Conservation (phyloP, 139 green algal species). For the Tetratostichococcus sp. region DNA sequence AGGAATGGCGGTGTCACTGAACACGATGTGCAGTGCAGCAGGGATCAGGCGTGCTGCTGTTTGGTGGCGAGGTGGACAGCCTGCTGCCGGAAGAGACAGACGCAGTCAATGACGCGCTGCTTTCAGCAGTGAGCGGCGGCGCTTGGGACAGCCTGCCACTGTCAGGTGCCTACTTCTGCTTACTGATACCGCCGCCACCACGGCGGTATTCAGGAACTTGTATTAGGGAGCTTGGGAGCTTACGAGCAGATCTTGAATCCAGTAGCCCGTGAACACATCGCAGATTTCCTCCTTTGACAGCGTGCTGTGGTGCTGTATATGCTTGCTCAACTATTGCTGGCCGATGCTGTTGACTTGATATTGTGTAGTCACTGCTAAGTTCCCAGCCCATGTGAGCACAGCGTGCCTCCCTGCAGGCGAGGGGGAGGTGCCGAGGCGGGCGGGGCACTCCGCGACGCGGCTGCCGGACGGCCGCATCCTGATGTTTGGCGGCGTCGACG, state of each 20-base stretch:
- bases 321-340: no score
- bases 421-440: constrained; percentile 4
- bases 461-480: constrained; percentile 22
- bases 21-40: not conserved
- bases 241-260: no score
- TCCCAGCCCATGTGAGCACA: no score
- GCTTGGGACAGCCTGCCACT: not conserved
- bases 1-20: no score
- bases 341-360: no score
- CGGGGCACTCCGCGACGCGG: constrained; percentile 16
- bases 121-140: not conserved
- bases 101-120: not conserved
- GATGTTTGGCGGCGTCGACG: constrained; percentile 25
- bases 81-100: not conserved
- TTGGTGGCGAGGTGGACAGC: not conserved
- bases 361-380: no score
- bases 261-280: no score
- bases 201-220: no score
- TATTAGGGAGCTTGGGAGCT: no score
- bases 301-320: no score
- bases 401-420: not conserved
- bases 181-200: no score
- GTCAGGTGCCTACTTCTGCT: not conserved
- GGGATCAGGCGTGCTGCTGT: not conserved
- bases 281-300: no score